A percentile compares a stretch with the other conserved stretches of the same genome.
Evolutionary conservation across 768 basidiomycete genomes (phyloP).

Genomic region (Gymnopilus junonius): DNA sequence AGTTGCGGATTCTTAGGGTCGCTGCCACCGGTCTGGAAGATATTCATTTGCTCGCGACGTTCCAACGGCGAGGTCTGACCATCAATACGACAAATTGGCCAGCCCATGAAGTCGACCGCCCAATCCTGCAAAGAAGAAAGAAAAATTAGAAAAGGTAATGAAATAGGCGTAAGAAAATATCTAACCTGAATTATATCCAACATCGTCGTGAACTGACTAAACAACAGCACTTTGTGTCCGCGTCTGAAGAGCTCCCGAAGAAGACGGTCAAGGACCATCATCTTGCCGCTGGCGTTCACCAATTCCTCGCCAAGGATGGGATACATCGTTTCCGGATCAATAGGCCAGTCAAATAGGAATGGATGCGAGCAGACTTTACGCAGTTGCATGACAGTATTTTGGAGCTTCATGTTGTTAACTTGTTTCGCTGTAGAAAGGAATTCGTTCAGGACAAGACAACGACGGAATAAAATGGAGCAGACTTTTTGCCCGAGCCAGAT

Average conservation of each 20-base stretch:
- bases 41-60: constrained; percentile 83
- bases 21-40: constrained; percentile 78
- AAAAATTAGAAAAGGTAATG: constrained; percentile 1
- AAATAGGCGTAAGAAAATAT: not conserved
- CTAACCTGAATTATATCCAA: constrained; percentile 89
- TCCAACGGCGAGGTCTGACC: constrained; percentile 81
- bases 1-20: constrained; percentile 65
- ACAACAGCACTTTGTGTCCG: constrained; percentile 84
- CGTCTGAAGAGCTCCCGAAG: constrained; percentile 80
- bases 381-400: constrained; percentile 96
- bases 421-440: constrained; percentile 60
- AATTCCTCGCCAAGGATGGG: constrained; percentile 78
- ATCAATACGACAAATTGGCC: constrained; percentile 90
- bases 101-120: constrained; percentile 83
- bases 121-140: constrained; percentile 62
- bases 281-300: constrained; percentile 90
- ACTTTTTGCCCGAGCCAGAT: constrained; percentile 66
- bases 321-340: constrained; percentile 61
- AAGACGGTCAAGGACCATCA: constrained; percentile 93
- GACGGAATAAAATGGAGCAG: constrained; percentile 10
- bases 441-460: not conserved
- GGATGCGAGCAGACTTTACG: constrained; percentile 97
- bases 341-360: constrained; percentile 86
- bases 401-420: constrained; percentile 91
- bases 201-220: constrained; percentile 97